Conservation (phyloP, 2,329 filamentous ascomycete genomes). For the Fusarium hainanense region DNA sequence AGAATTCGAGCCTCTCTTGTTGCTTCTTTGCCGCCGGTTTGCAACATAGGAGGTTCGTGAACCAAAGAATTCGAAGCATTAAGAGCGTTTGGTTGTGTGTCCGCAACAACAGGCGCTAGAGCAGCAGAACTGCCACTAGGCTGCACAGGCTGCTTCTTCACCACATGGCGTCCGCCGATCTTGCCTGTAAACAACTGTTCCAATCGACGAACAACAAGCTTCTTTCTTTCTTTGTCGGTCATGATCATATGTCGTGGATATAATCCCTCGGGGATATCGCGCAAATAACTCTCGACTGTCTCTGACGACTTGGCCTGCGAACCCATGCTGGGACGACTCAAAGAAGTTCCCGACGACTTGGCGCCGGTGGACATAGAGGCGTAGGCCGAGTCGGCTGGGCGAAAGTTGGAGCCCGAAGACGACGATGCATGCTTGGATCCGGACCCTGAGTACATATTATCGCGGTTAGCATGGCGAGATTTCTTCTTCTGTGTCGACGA, state of each 20-base stretch:
- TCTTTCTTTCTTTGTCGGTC: constrained; percentile 80
- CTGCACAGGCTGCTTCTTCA: constrained; percentile 39
- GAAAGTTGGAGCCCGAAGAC: constrained; percentile 63
- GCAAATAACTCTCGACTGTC: constrained; percentile 74
- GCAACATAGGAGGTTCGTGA: constrained; percentile 53
- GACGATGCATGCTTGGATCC: constrained; percentile 64
- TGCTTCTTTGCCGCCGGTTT: constrained; percentile 43
- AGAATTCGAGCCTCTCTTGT: constrained; percentile 63
- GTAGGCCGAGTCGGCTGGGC: constrained; percentile 71
- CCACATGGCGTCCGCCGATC: constrained; percentile 56
- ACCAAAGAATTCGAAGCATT: constrained; percentile 6
- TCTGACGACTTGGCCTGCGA: constrained; percentile 58
- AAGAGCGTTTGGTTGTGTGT: constrained; percentile 41
- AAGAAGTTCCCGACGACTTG: constrained; percentile 56
- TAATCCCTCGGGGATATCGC: constrained; percentile 77
- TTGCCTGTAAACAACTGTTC: constrained; percentile 87
- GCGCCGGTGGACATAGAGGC: constrained; percentile 72
- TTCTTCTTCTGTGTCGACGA: constrained; percentile 57
- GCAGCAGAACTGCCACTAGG: constrained; percentile 19
- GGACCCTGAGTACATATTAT: constrained; percentile 55
- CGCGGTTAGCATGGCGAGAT: constrained; percentile 54
- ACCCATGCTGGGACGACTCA: constrained; percentile 52
- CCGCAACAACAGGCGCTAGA: constrained; percentile 41
- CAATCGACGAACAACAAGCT: constrained; percentile 77
- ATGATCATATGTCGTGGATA: constrained; percentile 70